Evolutionary conservation across 2,329 filamentous ascomycete species (phyloP).

Genomic region (Parastagonospora nodorum): DNA sequence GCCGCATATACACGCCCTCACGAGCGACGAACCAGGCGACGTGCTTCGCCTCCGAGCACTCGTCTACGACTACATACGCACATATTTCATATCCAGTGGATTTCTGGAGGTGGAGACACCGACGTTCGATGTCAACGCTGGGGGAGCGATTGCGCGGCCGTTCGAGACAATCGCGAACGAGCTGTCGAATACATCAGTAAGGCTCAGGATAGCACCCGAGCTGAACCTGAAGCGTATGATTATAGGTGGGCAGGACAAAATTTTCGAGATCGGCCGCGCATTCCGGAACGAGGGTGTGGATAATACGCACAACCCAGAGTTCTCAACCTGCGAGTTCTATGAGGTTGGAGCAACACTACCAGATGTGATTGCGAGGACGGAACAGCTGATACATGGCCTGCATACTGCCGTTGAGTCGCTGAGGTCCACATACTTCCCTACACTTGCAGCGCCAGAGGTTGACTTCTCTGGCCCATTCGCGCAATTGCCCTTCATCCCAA

Average conservation of each 20-base stretch:
- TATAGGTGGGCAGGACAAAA: slow-evolving; percentile 81
- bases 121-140: slow-evolving; percentile 78
- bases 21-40: slow-evolving; percentile 70
- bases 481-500: slow-evolving; percentile 82
- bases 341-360: slow-evolving; percentile 79
- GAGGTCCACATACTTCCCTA: slow-evolving; percentile 35
- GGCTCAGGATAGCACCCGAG: slow-evolving; percentile 89
- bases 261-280: slow-evolving; percentile 91
- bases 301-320: slow-evolving; percentile 90
- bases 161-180: slow-evolving; percentile 82
- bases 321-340: slow-evolving; percentile 98
- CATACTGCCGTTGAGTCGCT: slow-evolving; percentile 54
- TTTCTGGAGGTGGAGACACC: slow-evolving; percentile 93
- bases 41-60: slow-evolving; percentile 74
- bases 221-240: slow-evolving; percentile 93
- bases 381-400: slow-evolving; percentile 64
- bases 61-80: slow-evolving; percentile 74
- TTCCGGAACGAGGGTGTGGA: slow-evolving; percentile 85
- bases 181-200: slow-evolving; percentile 71
- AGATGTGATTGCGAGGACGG: slow-evolving; percentile 76
- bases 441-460: slow-evolving; percentile 49
- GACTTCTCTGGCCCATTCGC: slow-evolving; percentile 65
- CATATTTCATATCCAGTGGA: slow-evolving; percentile 70
- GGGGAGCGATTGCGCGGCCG: slow-evolving; percentile 85
- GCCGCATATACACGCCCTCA: slow-evolving; percentile 85